phyloP scores from a whole-genome alignment of 139 green algal species.

The Tetradesmus obliquus region DNA sequence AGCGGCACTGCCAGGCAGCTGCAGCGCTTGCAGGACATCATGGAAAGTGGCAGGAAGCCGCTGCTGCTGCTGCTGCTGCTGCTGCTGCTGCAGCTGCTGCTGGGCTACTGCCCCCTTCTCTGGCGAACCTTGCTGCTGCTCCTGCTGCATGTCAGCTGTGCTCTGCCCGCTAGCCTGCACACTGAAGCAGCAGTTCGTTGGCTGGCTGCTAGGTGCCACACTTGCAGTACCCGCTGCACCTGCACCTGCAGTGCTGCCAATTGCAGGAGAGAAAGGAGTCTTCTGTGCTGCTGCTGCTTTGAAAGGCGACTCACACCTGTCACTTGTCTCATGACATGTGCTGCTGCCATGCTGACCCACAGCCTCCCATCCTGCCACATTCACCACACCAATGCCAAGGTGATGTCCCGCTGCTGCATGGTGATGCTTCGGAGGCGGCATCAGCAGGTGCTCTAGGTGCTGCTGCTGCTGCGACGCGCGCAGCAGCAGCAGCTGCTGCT shows the following conservation, averaged over 20 bases:
- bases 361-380: not conserved
- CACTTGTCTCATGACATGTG: not conserved
- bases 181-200: conserved; percentile 4
- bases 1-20: not conserved
- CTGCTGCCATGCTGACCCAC: not conserved
- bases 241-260: not conserved
- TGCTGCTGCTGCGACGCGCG: conserved; percentile 12
- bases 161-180: not conserved
- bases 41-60: conserved; percentile 23
- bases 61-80: conserved; percentile 7
- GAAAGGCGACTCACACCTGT: conserved; percentile 22
- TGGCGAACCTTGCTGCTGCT: not conserved
- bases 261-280: not conserved
- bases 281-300: conserved; percentile 6
- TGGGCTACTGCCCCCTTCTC: not conserved
- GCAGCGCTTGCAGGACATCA: conserved; percentile 24
- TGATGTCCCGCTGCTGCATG: conserved; percentile 10
- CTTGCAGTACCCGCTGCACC: not conserved
- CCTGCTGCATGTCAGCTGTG: not conserved
- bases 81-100: not conserved
- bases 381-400: not conserved
- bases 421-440: conserved; percentile 14
- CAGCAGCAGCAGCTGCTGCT: conserved; percentile 16
- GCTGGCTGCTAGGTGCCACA: conserved; percentile 20
- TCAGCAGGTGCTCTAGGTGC: not conserved